Evolutionary conservation across 2,329 filamentous ascomycete species (phyloP), one percentile per base, ranked within the genome.

Genomic region (Venturia nashicola): DNA sequence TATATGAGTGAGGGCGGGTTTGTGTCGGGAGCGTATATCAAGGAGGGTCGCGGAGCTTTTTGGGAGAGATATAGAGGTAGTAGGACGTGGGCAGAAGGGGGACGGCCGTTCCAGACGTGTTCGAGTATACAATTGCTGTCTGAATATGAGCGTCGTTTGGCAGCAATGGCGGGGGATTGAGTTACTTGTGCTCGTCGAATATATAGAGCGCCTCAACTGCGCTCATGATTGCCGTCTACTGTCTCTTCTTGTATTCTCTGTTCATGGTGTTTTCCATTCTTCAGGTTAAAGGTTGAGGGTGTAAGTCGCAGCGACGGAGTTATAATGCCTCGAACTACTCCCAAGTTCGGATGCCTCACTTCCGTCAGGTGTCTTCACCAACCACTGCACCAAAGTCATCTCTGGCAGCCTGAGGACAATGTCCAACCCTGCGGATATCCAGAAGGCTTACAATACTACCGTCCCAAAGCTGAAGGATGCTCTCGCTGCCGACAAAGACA

Each of bases 161-260:
- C 11, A 27, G 55, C 4, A 34, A 34, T 55, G 57, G 54, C 59
- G 48, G 54, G 46, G 66, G 51, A 40, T 61, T 71, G 46, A 59
- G 46, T 72, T 79, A 96, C 92, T 92, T 91, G 78, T 92, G 86
- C 80, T 97, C 92, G 83, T 97, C 92, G 76, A 89, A 97, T 74
- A 99, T 91, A 80, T 97, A 93, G 72, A 99, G 82, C 74, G 93
- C 94, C 81, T 97, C 93, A 73, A 99, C 89, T 73, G 89, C 86
- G 78, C 90, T 77, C 79, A 81, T 81, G 65, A 62, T 76, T 32
- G 39, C 39, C 60, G 5, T 43, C 2, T 20, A 23, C 42, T 9
- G 8, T 7, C 5, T 36, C 18, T 43, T 48, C 18, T 14, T 20
- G 16, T 43, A n/a, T 32, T 27, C n/a, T 23, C 32, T 39, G 32